Evolutionary conservation across 805 yeast species (phyloP).

Genomic region (Saccharomycopsis lassenensis): DNA sequence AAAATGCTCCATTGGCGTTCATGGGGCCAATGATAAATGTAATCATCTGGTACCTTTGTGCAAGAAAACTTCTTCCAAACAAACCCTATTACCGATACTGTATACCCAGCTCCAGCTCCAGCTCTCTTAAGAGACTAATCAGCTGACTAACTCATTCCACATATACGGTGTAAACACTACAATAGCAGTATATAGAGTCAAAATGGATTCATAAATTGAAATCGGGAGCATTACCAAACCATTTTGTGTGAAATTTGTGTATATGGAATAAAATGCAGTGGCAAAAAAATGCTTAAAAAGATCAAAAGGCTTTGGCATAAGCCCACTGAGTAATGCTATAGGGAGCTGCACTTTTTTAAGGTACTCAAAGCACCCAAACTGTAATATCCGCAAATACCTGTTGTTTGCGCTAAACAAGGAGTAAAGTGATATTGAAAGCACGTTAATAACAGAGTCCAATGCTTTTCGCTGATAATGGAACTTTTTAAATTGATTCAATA

Average conservation of each 20-base stretch:
- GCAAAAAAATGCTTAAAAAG: conserved; percentile 80
- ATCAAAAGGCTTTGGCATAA: conserved; percentile 61
- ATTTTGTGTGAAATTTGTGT: conserved; percentile 49
- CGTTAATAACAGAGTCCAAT: conserved; percentile 77
- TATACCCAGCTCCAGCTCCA: too few relatives aligned
- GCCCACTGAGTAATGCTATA: conserved; percentile 72
- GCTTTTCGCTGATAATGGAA: conserved; percentile 74
- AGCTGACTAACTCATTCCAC: conserved; percentile 36
- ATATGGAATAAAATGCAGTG: conserved; percentile 80
- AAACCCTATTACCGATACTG: too few relatives aligned
- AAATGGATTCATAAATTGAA: conserved; percentile 59
- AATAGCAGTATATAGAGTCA: conserved; percentile 62
- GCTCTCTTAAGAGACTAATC: too few relatives aligned
- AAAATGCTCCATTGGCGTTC: too few relatives aligned
- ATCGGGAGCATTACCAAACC: conserved; percentile 61
- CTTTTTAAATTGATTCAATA: conserved; percentile 44
- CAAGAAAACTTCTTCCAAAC: too few relatives aligned
- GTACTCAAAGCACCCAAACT: conserved; percentile 81
- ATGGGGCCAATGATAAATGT: too few relatives aligned
- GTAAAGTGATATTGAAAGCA: conserved; percentile 82
- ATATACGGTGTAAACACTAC: conserved; percentile 73
- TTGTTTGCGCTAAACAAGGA: conserved; percentile 82
- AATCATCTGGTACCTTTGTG: too few relatives aligned
- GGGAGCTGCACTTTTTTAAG: conserved; percentile 73
- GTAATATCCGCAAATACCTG: conserved; percentile 53